Evolutionary conservation across 805 yeast species (phyloP), one percentile per base, ranked within the genome.

Genomic region (Tetrapisispora taiwanensis): DNA sequence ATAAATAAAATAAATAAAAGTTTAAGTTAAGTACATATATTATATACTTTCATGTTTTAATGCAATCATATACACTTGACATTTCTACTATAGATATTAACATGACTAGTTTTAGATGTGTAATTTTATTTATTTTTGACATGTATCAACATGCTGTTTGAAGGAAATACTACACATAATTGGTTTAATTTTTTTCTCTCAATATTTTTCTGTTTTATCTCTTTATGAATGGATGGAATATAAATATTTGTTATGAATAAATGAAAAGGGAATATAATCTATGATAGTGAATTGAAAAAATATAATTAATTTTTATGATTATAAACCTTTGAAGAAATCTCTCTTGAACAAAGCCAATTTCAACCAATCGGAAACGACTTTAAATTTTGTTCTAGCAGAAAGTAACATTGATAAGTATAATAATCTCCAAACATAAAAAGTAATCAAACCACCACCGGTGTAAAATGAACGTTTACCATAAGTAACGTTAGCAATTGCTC

Each of bases 401-500:
- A 89, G 76, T 65, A 87, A 76, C 96, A 89, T 88, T 60, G 84
- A 76, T 51, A 89, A 75, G 69, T 89, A 89, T 30, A 94, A 88
- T 12, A 87, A 73, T 70, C 95, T 81, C 97, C 97, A 89, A 74
- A 88, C 81, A 65, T 85, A 74, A 73, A 83, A 88, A 30, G 97
- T 88, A 60, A 87, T 66, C 40, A 80, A 71, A 63, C 97, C 97
- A 61, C 95, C 95, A 46, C 89, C 75, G 9, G 95, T 78, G 61
- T 85, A 78, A 63, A 83, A 78, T 39, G 84, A 79, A 77, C 87
- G 83, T 60, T 79, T 79, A 55, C 84, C 84, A 54, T 71, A 69
- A n/a, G 84, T 77, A 58, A 89, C 75, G 66, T 89, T 95, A 31
- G 97, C 97, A 58, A 88, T 90, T 43, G 97, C 97, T 66, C 79